phyloP scores from a whole-genome alignment of 768 basidiomycete genomes.

The Exsudoporus frostii region DNA sequence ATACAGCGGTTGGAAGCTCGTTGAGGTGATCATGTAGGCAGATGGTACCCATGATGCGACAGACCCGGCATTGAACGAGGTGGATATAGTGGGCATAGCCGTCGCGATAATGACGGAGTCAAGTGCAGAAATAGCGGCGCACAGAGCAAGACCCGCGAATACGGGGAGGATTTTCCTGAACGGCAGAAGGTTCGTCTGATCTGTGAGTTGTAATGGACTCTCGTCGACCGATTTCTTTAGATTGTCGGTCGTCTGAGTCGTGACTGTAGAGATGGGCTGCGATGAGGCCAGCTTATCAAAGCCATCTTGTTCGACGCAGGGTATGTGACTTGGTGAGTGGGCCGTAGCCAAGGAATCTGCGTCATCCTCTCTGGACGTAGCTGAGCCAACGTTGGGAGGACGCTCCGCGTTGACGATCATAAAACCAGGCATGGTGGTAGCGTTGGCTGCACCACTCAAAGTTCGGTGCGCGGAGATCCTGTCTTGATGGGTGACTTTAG shows the following conservation, averaged over 20 bases:
- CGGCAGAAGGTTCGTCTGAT: constrained; percentile 76
- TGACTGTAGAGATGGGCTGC: constrained; percentile 3
- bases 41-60: constrained; percentile 66
- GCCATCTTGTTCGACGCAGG: neutral
- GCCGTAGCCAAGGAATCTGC: neutral
- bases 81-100: constrained; percentile 67
- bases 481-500: neutral
- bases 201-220: constrained; percentile 41
- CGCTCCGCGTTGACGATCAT: neutral
- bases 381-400: neutral
- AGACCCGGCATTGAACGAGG: constrained; percentile 52
- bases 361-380: neutral
- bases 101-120: constrained; percentile 77
- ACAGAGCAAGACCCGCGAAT: constrained; percentile 58
- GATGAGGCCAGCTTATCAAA: constrained; percentile 1
- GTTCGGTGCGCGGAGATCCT: neutral
- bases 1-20: constrained; percentile 41
- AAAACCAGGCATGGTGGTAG: neutral
- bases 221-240: neutral
- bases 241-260: neutral
- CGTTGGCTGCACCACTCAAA: neutral
- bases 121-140: constrained; percentile 57
- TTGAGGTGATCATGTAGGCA: constrained; percentile 62
- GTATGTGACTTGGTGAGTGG: neutral
- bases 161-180: constrained; percentile 60